These are phyloP conservation scores for Rosa chinensis DNA, from an alignment of 306 rosid genomes.

Conservation along the genomic window DNA sequence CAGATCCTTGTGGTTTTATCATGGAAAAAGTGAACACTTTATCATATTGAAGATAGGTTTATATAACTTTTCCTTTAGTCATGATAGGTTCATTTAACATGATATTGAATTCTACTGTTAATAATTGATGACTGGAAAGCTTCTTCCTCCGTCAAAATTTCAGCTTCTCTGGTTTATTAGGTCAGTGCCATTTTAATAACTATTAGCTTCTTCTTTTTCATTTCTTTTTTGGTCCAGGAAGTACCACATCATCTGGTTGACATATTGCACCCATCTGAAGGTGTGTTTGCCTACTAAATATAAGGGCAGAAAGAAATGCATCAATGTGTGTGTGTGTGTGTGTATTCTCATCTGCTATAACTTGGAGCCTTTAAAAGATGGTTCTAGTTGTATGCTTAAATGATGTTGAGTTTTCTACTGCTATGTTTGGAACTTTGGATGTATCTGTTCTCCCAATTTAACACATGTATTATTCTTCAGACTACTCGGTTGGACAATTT, in stretches of 20 bases:
- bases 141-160: not conserved
- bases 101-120: not conserved
- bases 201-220: constrained; percentile 2
- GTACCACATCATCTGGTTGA: constrained; percentile 85
- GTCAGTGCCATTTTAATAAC: not conserved
- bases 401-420: constrained; percentile 21
- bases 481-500: constrained; percentile 91
- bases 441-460: constrained; percentile 22
- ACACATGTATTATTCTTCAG: constrained; percentile 53
- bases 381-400: constrained; percentile 13
- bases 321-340: constrained; percentile 2
- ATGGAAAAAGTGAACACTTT: too few species aligned
- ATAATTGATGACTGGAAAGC: not conserved
- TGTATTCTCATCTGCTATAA: constrained; percentile 12
- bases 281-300: constrained; percentile 43
- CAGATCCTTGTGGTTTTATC: too few species aligned
- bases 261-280: constrained; percentile 76
- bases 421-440: constrained; percentile 14
- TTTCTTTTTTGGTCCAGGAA: constrained; percentile 54
- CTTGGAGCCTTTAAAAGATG: constrained; percentile 4
- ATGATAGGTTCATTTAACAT: not conserved
- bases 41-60: not conserved
- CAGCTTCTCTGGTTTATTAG: not conserved
- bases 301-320: constrained; percentile 3
- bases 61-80: not conserved